Conservation (phyloP, 176 grass and related monocot genomes). For the Eragrostis nindensis region DNA sequence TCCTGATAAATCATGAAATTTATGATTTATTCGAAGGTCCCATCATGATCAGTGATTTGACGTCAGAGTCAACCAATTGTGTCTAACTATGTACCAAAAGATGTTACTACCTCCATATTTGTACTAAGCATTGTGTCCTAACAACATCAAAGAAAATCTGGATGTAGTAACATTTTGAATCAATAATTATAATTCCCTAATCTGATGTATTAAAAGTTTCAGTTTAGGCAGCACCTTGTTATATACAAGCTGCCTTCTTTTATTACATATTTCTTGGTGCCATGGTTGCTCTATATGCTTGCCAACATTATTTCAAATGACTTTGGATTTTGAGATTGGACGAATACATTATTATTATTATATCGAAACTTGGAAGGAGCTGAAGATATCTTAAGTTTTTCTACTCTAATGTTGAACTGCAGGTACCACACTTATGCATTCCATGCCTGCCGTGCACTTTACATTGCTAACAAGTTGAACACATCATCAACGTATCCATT, state of each 20-base stretch:
- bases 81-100: no score
- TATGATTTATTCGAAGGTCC: no score
- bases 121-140: no score
- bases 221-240: background rate
- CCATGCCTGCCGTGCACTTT: constrained; percentile 79
- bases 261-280: no score
- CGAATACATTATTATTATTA: background rate
- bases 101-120: no score
- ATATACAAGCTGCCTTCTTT: background rate
- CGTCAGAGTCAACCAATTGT: no score
- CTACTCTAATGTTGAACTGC: constrained; percentile 29
- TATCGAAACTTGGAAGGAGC: background rate
- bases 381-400: background rate
- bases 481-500: constrained; percentile 82
- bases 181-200: background rate
- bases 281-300: background rate
- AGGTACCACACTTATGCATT: constrained; percentile 92
- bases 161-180: no score
- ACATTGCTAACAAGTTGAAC: constrained; percentile 91
- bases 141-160: no score
- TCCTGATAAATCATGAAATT: no score
- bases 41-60: no score
- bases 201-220: background rate
- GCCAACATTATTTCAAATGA: background rate
- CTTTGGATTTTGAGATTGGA: background rate